A percentile compares a stretch with the other conserved stretches of the same genome.
phyloP scores from a whole-genome alignment of 208 protist species.

The Leishmania tarentolae region DNA sequence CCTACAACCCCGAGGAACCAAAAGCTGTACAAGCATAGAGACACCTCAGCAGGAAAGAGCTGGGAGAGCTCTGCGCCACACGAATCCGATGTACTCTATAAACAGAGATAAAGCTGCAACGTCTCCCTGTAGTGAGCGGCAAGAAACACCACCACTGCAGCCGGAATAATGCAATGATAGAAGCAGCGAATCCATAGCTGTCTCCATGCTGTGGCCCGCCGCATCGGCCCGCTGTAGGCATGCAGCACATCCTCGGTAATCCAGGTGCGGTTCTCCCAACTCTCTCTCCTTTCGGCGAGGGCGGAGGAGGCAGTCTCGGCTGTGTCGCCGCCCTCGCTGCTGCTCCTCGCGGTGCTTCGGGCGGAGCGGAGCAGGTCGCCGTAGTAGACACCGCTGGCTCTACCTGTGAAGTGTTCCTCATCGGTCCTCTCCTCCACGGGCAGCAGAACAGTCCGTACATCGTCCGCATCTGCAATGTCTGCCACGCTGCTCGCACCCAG shows the following conservation, averaged over 20 bases:
- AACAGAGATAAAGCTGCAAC: neutral
- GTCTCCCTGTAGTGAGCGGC: neutral
- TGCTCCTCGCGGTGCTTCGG: constrained; percentile 1
- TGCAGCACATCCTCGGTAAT: neutral
- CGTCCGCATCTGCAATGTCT: neutral
- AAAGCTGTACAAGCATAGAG: neutral
- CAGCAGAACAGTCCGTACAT: constrained; percentile 10
- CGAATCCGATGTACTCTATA: neutral
- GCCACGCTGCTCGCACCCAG: neutral
- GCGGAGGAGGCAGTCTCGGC: neutral
- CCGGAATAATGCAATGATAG: constrained; percentile 15
- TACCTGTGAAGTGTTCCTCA: constrained; percentile 42
- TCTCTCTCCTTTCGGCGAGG: neutral
- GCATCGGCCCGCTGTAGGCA: constrained; percentile 8
- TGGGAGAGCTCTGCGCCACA: neutral
- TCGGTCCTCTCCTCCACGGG: constrained; percentile 18
- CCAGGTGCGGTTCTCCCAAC: neutral
- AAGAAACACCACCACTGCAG: constrained; percentile 1
- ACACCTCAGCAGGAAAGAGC: neutral
- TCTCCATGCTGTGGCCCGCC: constrained; percentile 8
- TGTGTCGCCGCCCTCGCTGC: neutral
- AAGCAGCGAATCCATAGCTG: constrained; percentile 22
- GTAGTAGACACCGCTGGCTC: constrained; percentile 65
- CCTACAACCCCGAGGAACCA: neutral
- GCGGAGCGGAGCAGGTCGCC: constrained; percentile 35